Evolutionary conservation across 2,329 filamentous ascomycete genomes (phyloP).

Genomic region (Aspergillus sp.): DNA sequence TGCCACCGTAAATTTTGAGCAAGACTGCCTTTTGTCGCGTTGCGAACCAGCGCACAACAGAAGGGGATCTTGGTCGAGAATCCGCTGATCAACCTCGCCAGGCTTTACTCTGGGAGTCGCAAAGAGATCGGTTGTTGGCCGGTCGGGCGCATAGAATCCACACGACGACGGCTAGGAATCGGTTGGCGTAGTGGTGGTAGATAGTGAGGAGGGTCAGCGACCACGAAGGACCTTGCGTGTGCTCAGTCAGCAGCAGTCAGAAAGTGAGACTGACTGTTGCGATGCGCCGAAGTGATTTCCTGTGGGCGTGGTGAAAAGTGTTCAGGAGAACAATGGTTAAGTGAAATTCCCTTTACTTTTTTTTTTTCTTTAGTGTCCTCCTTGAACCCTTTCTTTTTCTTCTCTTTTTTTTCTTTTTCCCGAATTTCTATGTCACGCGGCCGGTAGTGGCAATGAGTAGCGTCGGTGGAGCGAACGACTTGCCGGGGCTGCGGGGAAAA

Average conservation of each 20-base stretch:
- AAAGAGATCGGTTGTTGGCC: conserved; percentile 10
- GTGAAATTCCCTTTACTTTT: background rate
- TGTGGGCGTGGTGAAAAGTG: background rate
- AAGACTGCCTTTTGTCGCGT: conserved; percentile 16
- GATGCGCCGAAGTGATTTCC: background rate
- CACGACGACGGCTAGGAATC: background rate
- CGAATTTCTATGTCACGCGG: background rate
- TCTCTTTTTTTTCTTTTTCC: conserved; percentile 1
- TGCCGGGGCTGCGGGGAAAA: conserved; percentile 17
- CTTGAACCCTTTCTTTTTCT: background rate
- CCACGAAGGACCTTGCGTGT: background rate
- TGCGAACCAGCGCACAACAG: conserved; percentile 12
- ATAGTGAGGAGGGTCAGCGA: conserved; percentile 7
- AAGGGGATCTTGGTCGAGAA: conserved; percentile 14
- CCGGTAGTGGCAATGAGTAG: background rate
- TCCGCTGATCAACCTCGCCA: conserved; percentile 6
- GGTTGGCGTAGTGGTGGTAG: background rate
- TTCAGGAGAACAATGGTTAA: background rate
- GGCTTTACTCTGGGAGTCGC: conserved; percentile 14
- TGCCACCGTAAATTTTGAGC: conserved; percentile 4
- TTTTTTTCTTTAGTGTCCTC: background rate
- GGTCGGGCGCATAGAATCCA: conserved; percentile 22
- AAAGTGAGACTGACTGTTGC: background rate
- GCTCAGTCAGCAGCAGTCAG: background rate
- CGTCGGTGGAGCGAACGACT: conserved; percentile 15